A percentile compares a stretch with the other conserved stretches of the same genome.
Evolutionary conservation across 495 filamentous ascomycete genomes (phyloP).

Genomic region (Podospora appendiculata): DNA sequence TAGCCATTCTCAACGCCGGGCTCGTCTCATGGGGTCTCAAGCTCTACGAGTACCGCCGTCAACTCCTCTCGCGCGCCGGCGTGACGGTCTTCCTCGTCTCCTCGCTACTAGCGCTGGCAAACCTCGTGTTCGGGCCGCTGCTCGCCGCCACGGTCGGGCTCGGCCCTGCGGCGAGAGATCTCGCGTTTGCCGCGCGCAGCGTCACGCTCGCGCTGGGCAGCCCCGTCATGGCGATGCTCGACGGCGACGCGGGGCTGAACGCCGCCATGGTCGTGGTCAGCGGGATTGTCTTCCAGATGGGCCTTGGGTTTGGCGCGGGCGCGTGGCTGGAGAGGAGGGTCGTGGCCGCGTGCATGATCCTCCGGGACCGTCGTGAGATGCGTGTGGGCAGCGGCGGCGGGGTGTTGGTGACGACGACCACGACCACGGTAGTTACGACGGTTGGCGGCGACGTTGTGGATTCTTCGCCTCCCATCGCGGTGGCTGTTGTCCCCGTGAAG

Average conservation of each 20-base stretch:
- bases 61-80: slow-evolving; percentile 31
- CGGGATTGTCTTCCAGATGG: slow-evolving; percentile 40
- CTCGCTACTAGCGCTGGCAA: slow-evolving; percentile 21
- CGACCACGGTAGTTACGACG: neutral
- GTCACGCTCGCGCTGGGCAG: slow-evolving; percentile 34
- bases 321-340: slow-evolving; percentile 25
- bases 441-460: neutral
- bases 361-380: neutral
- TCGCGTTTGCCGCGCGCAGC: slow-evolving; percentile 38
- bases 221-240: slow-evolving; percentile 29
- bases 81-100: slow-evolving; percentile 27
- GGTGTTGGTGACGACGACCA: neutral
- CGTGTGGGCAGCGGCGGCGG: neutral
- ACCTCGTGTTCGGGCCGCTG: slow-evolving; percentile 29
- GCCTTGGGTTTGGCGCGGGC: slow-evolving; percentile 22
- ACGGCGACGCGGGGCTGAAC: slow-evolving; percentile 32
- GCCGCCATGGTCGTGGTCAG: slow-evolving; percentile 38
- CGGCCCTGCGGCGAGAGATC: slow-evolving; percentile 14
- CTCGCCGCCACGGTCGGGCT: slow-evolving; percentile 27
- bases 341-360: neutral
- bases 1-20: slow-evolving; percentile 35
- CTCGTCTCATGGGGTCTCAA: slow-evolving; percentile 40
- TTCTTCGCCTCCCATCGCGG: neutral
- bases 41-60: slow-evolving; percentile 37
- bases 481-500: too few species aligned